Base-by-base conservation (phyloP, 1,284 basidiomycete species). In the Dichomitus squalens region DNA sequence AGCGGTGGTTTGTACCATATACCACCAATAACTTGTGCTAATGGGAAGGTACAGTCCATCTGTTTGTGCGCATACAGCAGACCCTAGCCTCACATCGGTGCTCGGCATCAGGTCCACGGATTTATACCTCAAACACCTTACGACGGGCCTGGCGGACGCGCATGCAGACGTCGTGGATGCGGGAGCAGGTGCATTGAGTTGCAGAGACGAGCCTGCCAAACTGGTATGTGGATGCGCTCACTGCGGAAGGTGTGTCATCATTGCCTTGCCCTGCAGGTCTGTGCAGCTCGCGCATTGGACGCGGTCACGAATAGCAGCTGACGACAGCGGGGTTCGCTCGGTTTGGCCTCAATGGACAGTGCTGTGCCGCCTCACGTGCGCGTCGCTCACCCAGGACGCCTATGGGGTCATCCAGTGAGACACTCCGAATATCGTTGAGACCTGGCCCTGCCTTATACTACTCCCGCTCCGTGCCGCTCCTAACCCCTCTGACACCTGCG, bases 351-450 rank as follows among this genome's bases (percentile, higher is more conserved):
- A 33, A 21, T 20, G 21, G 11, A 2, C 65, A 94, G 93, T 85
- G 6, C 75, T 95, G 1, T 83, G 87, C 0, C 79, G 81, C 48
- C 76, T 94, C n/a, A 77, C 83, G 4, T 86, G 86, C 55, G 83
- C 85, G 1, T 94, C 92, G 6, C 73, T 94, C 31, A 77, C 77
- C 1, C 92, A 94, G 70, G 93, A 95, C 72, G 78, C 81, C 25
- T 93, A 89, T 65, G 93, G 93, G 11, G 83, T 88, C 47, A 90
- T 93, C 7, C 93, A 95, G 69, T 79, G 88, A 5, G 90, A 93
- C 68, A 92, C 93, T 25, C 90, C 92, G 0, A 84, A 84, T 52
- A 85, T 92, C 21, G 71, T 95, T 7, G 92, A 94, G 71, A 87
- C 87, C 0, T 75, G 94, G 63, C 68, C 89, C 16, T 79, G n/a